phyloP scores from a whole-genome alignment of 441 rosid species.

The Jatropha multifida region DNA sequence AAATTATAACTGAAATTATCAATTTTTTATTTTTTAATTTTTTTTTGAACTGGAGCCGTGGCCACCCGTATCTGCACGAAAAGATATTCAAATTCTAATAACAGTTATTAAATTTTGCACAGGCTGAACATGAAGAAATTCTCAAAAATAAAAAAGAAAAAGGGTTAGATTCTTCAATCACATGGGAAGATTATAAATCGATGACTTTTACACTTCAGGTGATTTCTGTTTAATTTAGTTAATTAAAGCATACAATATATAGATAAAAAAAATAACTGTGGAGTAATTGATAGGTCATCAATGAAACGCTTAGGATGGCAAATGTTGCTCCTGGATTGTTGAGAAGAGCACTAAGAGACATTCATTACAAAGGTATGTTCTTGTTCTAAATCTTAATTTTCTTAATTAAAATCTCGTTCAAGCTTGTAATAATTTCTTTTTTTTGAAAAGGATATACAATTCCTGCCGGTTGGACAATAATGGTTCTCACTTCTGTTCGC shows the following conservation, averaged over 20 bases:
- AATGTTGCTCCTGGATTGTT: conserved; percentile 7
- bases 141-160: conserved; percentile 14
- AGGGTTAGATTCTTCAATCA: conserved; percentile 14
- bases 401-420: background rate
- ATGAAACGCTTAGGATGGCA: conserved; percentile 5
- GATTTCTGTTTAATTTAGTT: background rate
- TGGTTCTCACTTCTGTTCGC: conserved; percentile 23
- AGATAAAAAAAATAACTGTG: too few species aligned
- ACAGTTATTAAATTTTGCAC: background rate
- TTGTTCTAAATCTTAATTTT: background rate
- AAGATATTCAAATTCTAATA: too few species aligned
- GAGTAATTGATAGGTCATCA: background rate
- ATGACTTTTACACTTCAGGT: conserved; percentile 42
- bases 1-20: too few species aligned
- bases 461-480: conserved; percentile 33
- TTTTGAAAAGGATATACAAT: conserved; percentile 31
- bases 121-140: conserved; percentile 39
- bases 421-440: background rate
- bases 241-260: background rate
- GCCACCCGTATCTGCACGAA: too few species aligned
- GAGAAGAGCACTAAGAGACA: background rate
- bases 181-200: conserved; percentile 45
- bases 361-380: conserved; percentile 8
- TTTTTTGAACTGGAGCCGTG: too few species aligned
- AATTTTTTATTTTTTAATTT: too few species aligned